Conservation (phyloP, 139 green algal genomes). For the Yamagishiella unicocca region DNA sequence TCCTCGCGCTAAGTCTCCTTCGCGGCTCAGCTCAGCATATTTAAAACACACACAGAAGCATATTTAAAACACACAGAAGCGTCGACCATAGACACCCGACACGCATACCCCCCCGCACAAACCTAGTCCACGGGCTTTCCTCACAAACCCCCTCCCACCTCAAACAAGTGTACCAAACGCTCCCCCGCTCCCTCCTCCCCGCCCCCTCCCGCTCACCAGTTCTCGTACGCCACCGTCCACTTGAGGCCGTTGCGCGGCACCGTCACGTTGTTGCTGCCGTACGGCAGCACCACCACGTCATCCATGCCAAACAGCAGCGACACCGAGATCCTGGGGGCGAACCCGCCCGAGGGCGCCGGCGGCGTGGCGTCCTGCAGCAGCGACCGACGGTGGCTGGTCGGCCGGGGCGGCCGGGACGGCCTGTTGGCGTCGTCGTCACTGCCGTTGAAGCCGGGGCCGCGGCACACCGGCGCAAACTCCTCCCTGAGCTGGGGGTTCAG, state of each 20-base stretch:
- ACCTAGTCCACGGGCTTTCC: background rate
- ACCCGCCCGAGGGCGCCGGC: background rate
- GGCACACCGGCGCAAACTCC: background rate
- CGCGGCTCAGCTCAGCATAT: too few relatives aligned
- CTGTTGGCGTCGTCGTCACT: background rate
- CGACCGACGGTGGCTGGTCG: too few relatives aligned
- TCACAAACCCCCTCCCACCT: background rate
- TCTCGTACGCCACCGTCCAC: background rate
- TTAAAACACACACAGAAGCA: too few relatives aligned
- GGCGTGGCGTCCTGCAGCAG: background rate
- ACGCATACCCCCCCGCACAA: background rate
- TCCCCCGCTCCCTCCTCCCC: background rate
- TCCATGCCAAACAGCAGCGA: constrained; percentile 34
- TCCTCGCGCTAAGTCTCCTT: too few relatives aligned
- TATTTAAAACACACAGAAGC: too few relatives aligned
- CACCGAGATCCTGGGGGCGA: background rate
- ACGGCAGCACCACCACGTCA: constrained; percentile 8
- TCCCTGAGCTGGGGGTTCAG: background rate
- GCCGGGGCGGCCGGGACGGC: background rate
- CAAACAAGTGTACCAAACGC: background rate
- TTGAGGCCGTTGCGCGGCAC: constrained; percentile 39
- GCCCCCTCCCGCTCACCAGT: constrained; percentile 43
- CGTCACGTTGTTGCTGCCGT: background rate
- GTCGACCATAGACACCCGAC: too few relatives aligned
- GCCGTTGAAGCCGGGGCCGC: background rate